phyloP scores from a whole-genome alignment of 805 yeast species.

The Candida hispaniensis region DNA sequence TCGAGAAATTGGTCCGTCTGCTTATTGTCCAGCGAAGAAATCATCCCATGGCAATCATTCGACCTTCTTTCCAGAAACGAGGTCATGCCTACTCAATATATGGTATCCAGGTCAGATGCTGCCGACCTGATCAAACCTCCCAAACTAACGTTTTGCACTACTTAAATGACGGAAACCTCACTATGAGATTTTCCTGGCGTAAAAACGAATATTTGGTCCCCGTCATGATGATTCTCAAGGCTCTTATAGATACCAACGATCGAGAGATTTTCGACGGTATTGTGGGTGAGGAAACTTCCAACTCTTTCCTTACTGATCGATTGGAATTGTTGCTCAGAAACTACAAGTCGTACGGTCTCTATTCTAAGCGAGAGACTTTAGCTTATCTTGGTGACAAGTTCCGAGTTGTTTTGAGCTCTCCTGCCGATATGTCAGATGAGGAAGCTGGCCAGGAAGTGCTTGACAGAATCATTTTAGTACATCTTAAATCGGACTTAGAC shows the following conservation, averaged over 20 bases:
- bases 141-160: conserved; percentile 97
- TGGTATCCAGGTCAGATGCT: conserved; percentile 91
- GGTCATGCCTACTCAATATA: conserved; percentile 80
- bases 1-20: conserved; percentile 93
- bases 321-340: conserved; percentile 83
- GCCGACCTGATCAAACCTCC: conserved; percentile 94
- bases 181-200: conserved; percentile 94
- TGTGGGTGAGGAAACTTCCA: conserved; percentile 74
- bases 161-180: conserved; percentile 88
- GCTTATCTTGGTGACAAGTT: conserved; percentile 94
- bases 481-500: conserved; percentile 55
- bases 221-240: conserved; percentile 83
- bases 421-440: conserved; percentile 77
- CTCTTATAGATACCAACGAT: conserved; percentile 81
- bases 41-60: conserved; percentile 94
- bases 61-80: conserved; percentile 90
- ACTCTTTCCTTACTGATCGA: conserved; percentile 96
- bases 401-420: conserved; percentile 82
- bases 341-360: conserved; percentile 68
- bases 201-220: conserved; percentile 93
- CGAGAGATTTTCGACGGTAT: conserved; percentile 94
- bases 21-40: conserved; percentile 95
- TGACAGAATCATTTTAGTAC: conserved; percentile 78
- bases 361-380: conserved; percentile 77
- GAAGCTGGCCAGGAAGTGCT: conserved; percentile 85